A percentile compares a stretch with the other conserved stretches of the same genome.
Conservation (phyloP, 2,329 filamentous ascomycete genomes). For the Ophiostoma triangulosporum region DNA sequence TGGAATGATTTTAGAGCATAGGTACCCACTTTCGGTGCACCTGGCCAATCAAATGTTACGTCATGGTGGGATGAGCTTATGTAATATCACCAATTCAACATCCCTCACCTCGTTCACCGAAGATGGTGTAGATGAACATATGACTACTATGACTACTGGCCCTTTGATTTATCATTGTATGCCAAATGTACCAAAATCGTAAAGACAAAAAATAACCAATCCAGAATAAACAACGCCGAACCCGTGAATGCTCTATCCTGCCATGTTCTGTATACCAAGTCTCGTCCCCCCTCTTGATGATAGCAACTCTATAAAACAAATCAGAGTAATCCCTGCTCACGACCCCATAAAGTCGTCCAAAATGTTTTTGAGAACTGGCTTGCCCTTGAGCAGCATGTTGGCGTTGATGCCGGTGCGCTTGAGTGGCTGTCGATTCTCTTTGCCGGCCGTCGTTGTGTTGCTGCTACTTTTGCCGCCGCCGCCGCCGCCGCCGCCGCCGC, state of each 20-base stretch:
- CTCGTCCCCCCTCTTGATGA: background rate
- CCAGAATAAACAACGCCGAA: too few relatives aligned
- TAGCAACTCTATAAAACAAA: too few relatives aligned
- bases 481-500: background rate
- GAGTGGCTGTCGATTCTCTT: slow-evolving; percentile 34
- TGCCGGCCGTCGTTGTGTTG: slow-evolving; percentile 1
- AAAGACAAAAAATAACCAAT: too few relatives aligned
- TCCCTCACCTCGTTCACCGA: too few relatives aligned
- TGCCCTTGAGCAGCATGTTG: slow-evolving; percentile 49
- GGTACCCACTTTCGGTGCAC: background rate
- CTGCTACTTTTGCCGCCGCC: slow-evolving; percentile 16
- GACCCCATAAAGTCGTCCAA: slow-evolving; percentile 50
- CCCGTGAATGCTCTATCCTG: background rate
- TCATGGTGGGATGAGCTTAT: background rate
- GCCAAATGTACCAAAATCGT: too few relatives aligned
- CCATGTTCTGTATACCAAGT: background rate
- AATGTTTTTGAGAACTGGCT: slow-evolving; percentile 61
- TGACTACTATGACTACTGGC: too few relatives aligned
- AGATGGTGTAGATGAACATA: too few relatives aligned
- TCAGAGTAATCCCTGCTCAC: background rate
- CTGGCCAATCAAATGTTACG: slow-evolving; percentile 4
- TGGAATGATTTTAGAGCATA: slow-evolving; percentile 6
- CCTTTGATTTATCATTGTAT: too few relatives aligned
- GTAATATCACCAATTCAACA: too few relatives aligned
- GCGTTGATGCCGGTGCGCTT: slow-evolving; percentile 45